Evolutionary conservation across 192 early-diverging fungal genomes (phyloP).

Genomic region (Rhizophagus clarus): DNA sequence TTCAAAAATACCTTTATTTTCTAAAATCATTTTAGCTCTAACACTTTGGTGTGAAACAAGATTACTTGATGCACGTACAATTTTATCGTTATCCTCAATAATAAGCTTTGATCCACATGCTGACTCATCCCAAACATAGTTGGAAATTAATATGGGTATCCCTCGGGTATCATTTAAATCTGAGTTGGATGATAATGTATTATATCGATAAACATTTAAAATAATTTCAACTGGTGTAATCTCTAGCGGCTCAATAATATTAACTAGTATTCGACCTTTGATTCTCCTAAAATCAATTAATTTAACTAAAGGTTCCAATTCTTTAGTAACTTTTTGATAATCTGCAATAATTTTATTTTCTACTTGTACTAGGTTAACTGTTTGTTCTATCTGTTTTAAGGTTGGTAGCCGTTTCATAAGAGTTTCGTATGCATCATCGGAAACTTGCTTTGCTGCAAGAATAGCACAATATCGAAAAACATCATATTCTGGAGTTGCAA

Average conservation of each 20-base stretch:
- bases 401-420: background rate
- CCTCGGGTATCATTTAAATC: background rate
- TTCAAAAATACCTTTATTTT: background rate
- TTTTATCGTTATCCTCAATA: no score
- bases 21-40: background rate
- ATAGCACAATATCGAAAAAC: constrained; percentile 9
- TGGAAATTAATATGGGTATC: background rate
- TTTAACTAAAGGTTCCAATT: background rate
- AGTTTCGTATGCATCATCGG: background rate
- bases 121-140: no score
- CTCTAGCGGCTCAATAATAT: no score
- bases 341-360: background rate
- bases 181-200: background rate
- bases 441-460: background rate
- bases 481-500: constrained; percentile 7
- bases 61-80: no score
- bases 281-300: background rate
- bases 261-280: no score
- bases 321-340: background rate
- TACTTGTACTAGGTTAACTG: no score
- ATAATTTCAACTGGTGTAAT: no score
- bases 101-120: no score
- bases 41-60: background rate
- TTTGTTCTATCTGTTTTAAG: background rate
- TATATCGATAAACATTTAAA: background rate